phyloP scores from a whole-genome alignment of 169 alveolate species.

The Neospora caninum region DNA sequence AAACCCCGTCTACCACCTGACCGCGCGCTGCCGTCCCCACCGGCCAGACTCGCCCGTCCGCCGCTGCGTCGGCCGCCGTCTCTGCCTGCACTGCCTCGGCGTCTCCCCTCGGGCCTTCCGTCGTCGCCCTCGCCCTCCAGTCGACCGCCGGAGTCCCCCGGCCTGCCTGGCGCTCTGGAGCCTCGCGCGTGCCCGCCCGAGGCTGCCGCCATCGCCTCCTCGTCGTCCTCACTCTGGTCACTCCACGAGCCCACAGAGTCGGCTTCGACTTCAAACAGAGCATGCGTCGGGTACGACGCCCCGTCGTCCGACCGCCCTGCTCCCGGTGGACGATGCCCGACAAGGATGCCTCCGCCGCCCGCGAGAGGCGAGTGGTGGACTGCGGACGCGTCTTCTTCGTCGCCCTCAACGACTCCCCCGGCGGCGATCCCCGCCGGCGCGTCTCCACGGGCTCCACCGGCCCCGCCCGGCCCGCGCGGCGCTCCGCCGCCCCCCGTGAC shows the following conservation, averaged over 20 bases:
- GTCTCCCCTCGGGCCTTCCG: neutral
- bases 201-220: neutral
- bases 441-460: slow-evolving; percentile 20
- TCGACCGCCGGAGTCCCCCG: neutral
- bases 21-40: neutral
- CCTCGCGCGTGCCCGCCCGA: neutral
- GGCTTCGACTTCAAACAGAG: neutral
- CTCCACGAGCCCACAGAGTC: slow-evolving; percentile 32
- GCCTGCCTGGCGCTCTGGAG: neutral
- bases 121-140: neutral
- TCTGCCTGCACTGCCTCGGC: neutral
- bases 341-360: neutral
- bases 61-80: neutral
- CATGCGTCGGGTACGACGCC: neutral
- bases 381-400: neutral
- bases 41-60: neutral
- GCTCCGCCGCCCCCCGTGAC: neutral
- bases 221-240: slow-evolving; percentile 36
- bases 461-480: neutral
- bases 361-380: neutral
- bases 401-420: slow-evolving; percentile 27
- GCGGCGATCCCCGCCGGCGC: neutral
- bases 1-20: neutral
- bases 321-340: neutral
- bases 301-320: neutral